Conservation (phyloP, 176 grass and related monocot species). For the Triticum dicoccoides region DNA sequence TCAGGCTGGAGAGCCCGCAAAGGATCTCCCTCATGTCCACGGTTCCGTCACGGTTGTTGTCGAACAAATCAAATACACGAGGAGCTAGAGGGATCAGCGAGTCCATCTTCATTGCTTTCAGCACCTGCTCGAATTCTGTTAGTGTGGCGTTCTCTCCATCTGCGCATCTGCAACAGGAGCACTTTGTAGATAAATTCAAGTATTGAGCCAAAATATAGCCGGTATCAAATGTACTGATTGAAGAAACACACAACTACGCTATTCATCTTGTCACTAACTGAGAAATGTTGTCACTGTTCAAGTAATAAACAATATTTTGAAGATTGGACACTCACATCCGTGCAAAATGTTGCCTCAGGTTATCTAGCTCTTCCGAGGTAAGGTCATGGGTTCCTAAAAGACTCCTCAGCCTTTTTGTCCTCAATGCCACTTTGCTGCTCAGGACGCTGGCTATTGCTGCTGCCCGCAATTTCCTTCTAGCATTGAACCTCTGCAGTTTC, state of each 20-base stretch:
- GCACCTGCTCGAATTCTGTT: conserved; percentile 63
- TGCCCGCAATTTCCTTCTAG: conserved; percentile 60
- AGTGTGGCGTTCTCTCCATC: conserved; percentile 68
- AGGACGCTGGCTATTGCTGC: conserved; percentile 68
- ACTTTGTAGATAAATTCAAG: neutral
- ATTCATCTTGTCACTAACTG: neutral
- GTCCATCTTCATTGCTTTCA: conserved; percentile 67
- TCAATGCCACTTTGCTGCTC: conserved; percentile 55
- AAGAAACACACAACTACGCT: no score
- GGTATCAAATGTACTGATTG: no score
- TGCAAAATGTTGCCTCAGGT: conserved; percentile 49
- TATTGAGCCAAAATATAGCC: neutral
- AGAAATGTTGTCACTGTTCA: neutral
- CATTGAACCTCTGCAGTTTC: conserved; percentile 76
- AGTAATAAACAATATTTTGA: neutral
- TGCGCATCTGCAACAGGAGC: conserved; percentile 49
- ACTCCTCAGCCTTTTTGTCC: conserved; percentile 62
- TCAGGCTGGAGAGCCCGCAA: conserved; percentile 63
- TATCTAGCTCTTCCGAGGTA: conserved; percentile 56
- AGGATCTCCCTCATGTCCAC: conserved; percentile 83
- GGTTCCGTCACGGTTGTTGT: conserved; percentile 73
- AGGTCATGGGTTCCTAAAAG: conserved; percentile 69
- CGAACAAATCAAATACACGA: conserved; percentile 64
- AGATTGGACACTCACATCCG: conserved; percentile 39
- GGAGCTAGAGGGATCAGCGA: conserved; percentile 53